Conservation (phyloP, 2,329 filamentous ascomycete species). For the Blastomyces silverae region DNA sequence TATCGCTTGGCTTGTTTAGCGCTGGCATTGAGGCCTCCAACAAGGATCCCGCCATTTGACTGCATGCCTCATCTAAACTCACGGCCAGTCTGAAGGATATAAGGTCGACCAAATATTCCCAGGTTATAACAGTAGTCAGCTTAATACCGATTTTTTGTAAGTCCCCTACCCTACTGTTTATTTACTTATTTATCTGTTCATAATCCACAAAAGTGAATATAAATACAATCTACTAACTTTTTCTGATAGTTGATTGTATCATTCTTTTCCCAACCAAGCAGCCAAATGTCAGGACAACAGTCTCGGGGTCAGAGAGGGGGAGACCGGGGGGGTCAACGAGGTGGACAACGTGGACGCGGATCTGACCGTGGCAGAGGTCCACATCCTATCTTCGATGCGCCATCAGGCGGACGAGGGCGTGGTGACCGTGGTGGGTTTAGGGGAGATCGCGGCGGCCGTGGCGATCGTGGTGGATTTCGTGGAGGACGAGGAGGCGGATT, state of each 20-base stretch:
- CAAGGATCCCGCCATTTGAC: background rate
- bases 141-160: background rate
- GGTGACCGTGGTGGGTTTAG: constrained; percentile 24
- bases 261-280: background rate
- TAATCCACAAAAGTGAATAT: background rate
- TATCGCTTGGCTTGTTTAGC: background rate
- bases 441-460: constrained; percentile 23
- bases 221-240: background rate
- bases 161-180: background rate
- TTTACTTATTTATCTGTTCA: background rate
- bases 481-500: constrained; percentile 25
- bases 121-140: background rate
- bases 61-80: background rate
- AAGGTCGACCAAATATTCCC: background rate
- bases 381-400: constrained; percentile 12
- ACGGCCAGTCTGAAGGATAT: background rate
- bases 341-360: constrained; percentile 9
- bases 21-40: background rate
- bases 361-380: constrained; percentile 15
- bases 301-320: constrained; percentile 15
- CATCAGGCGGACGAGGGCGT: constrained; percentile 19
- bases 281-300: constrained; percentile 6
- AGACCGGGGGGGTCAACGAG: constrained; percentile 6
- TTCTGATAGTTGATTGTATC: background rate
- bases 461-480: constrained; percentile 27